phyloP scores from a whole-genome alignment of 2,329 filamentous ascomycete species.

The Fusarium decemcellulare region DNA sequence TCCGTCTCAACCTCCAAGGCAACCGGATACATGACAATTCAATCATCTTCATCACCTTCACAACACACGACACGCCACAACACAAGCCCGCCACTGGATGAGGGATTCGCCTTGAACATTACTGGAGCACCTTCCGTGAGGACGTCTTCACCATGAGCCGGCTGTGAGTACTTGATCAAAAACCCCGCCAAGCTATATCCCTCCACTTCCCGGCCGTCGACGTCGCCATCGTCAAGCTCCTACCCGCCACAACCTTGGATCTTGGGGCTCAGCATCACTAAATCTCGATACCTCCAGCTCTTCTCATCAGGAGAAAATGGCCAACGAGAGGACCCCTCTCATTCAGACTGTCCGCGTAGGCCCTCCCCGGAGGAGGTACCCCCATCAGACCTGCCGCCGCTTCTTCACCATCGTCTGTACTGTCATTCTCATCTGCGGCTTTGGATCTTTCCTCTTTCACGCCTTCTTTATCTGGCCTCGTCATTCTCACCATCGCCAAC shows the following conservation, averaged over 20 bases:
- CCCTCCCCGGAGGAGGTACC: constrained; percentile 67
- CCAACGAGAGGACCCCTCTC: constrained; percentile 74
- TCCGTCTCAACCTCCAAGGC: constrained; percentile 6
- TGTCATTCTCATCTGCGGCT: constrained; percentile 66
- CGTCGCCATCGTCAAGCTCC: neutral
- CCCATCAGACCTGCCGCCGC: constrained; percentile 72
- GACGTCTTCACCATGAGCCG: constrained; percentile 37
- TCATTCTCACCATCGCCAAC: constrained; percentile 51
- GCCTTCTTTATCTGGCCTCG: constrained; percentile 59
- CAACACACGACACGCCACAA: neutral
- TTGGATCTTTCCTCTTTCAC: constrained; percentile 65
- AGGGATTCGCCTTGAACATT: constrained; percentile 4
- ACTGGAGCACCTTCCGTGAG: constrained; percentile 23
- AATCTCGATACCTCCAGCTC: constrained; percentile 17
- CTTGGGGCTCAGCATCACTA: constrained; percentile 5
- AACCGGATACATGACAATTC: constrained; percentile 15
- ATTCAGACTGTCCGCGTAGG: constrained; percentile 73
- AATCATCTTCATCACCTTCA: constrained; percentile 13
- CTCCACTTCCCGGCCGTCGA: constrained; percentile 30
- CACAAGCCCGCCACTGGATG: constrained; percentile 14
- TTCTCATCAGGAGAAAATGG: constrained; percentile 51
- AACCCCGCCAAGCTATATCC: constrained; percentile 12
- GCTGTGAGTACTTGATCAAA: constrained; percentile 37
- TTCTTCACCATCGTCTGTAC: constrained; percentile 75
- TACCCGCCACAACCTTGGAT: constrained; percentile 6